Evolutionary conservation across 495 filamentous ascomycete species (phyloP), one percentile per base, ranked within the genome.

Genomic region (Penicillium cinerascens): DNA sequence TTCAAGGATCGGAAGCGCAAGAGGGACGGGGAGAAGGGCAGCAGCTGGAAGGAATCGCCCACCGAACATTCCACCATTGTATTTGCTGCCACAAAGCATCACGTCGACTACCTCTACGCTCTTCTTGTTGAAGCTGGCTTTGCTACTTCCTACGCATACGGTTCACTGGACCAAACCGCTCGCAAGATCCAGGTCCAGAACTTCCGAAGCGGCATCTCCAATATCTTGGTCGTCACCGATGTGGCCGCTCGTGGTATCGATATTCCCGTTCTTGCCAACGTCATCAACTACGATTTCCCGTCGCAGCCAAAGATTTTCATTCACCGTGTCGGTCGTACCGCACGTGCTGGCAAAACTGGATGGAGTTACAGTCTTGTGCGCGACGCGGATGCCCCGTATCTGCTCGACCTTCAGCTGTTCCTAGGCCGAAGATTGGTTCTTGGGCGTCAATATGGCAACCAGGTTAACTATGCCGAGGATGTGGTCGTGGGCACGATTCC

Each of bases 231-330:
- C n/a, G 92, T 96, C 27, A 99, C 93, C 5, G 93, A 99, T 68
- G 91, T 99, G 27, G 93, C 95, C 11, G 93, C 93, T 10, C 80
- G 93, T 75, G 93, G 93, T 79, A 95, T 99, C 53, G 93, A 99
- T 84, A 96, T 97, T 55, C 93, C 93, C 0, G 77, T 95, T 27
- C 82, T 99, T 10, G 91, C 90, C 37, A 97, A 99, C 64, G 93
- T 97, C 45, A 93, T 99, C 73, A 97, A 99, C 75, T 99, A 95
- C 75, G 91, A 97, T 56, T 97, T 99, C 62, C 93, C 93, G 3
- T 86, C 92, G 5, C 92, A 97, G 60, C 91, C 93, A 21, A 99
- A 99, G 68, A 83, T 97, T 16, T 97, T 92, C 59, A 86, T 99
- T 51, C 93, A 99, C 68, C 87, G 93, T 60, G 95, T 99, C 23